Evolutionary conservation across 2,329 filamentous ascomycete genomes (phyloP), one percentile per base, ranked within the genome.

Genomic region (Pseudogymnoascus sp.): DNA sequence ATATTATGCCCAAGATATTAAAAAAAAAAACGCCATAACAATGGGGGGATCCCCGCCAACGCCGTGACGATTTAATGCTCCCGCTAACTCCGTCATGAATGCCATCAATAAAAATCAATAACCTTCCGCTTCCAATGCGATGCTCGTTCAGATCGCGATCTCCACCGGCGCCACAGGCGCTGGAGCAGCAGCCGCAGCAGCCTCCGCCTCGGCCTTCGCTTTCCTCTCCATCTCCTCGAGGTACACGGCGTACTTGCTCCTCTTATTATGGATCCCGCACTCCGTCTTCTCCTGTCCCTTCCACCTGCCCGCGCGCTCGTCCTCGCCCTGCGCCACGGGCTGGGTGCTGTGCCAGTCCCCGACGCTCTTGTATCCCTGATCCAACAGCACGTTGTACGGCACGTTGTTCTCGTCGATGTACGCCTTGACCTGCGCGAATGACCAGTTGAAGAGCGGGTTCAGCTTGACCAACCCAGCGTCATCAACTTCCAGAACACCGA

Each of bases 231-330:
- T 65, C 62, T 72, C 71, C 21, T 63, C 62, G 62, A 74, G 61
- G 61, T 89, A 97, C 77, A 93, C 86, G 10, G 92, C 90, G 73
- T 97, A 99, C 70, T 92, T 88, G 64, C 91, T 96, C 76, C 93
- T 88, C 78, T 95, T 96, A 82, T 97, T 97, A 85, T 99, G 95
- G 73, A 99, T 97, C 59, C 95, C 95, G 76, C 95, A 99, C 80
- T 99, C 95, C 14, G 92, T 96, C 87, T 99, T 99, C 72, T 83
- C 80, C 76, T 92, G 89, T 66, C 95, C 95, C 83, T 96, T 97
- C 95, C 95, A 99, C 69, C 95, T 88, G 64, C 95, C 95, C 7
- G 95, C 89, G 61, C 95, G 88, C 84, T 99, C 95, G 72, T 97
- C 95, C 78, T 99, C 95, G 68, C 90, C 90, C 64, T 93, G 91